Evolutionary conservation across 331 rosid species (phyloP).

Genomic region (Erythrophleum ivorense): DNA sequence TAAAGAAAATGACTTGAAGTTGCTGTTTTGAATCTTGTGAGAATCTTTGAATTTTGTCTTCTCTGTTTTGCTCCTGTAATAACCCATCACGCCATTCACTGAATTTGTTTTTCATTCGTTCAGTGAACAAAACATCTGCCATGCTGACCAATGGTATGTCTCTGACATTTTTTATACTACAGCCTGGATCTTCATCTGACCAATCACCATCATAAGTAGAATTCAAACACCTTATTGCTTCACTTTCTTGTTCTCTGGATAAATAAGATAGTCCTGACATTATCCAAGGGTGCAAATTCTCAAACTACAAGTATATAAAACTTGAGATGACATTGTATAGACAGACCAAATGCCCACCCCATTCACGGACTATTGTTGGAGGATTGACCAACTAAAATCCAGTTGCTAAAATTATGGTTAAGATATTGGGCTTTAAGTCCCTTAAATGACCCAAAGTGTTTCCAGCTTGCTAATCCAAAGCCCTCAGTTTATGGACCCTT

Average conservation of each 20-base stretch:
- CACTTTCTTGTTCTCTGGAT: slow-evolving; percentile 86
- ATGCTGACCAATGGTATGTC: slow-evolving; percentile 51
- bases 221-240: slow-evolving; percentile 58
- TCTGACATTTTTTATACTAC: slow-evolving; percentile 49
- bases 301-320: slow-evolving; percentile 46
- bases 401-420: slow-evolving; percentile 10
- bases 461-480: background rate
- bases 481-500: slow-evolving; percentile 17
- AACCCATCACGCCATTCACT: slow-evolving; percentile 83
- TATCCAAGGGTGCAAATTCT: slow-evolving; percentile 59
- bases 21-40: slow-evolving; percentile 61
- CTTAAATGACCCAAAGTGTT: background rate
- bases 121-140: slow-evolving; percentile 71
- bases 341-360: slow-evolving; percentile 25
- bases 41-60: slow-evolving; percentile 51
- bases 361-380: slow-evolving; percentile 1
- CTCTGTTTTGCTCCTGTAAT: slow-evolving; percentile 51
- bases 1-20: slow-evolving; percentile 71
- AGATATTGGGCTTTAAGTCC: slow-evolving; percentile 10
- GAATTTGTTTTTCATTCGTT: slow-evolving; percentile 76
- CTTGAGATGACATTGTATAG: slow-evolving; percentile 20
- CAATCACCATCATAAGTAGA: slow-evolving; percentile 50
- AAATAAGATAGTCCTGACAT: slow-evolving; percentile 98
- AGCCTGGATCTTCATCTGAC: slow-evolving; percentile 38
- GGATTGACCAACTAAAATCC: slow-evolving; percentile 27